These are phyloP conservation scores for Arthroderma sp. DNA, from an alignment of 2,329 filamentous ascomycete genomes.

Conservation along the genomic window DNA sequence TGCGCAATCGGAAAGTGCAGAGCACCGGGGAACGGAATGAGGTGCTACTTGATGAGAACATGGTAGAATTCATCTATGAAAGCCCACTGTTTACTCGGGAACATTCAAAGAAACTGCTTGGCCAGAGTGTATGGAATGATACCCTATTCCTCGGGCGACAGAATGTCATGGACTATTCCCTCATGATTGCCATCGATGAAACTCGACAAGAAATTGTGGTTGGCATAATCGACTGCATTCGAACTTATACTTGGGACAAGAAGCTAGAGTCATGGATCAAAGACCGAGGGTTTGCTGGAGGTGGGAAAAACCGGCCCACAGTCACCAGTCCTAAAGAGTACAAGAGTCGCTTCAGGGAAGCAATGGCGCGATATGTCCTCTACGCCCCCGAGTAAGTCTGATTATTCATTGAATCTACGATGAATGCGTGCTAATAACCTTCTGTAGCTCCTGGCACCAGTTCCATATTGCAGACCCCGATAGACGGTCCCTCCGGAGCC, in stretches of 20 bases:
- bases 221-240: constrained; percentile 95
- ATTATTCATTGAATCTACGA: neutral
- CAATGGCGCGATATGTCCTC: constrained; percentile 74
- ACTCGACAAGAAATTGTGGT: constrained; percentile 80
- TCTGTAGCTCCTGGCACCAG: constrained; percentile 15
- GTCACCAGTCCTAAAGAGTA: constrained; percentile 98
- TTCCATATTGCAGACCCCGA: constrained; percentile 11
- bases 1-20: constrained; percentile 96
- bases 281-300: constrained; percentile 72
- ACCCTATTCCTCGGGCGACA: constrained; percentile 88
- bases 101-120: constrained; percentile 86
- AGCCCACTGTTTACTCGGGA: constrained; percentile 89
- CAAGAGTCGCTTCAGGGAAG: constrained; percentile 86
- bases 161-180: constrained; percentile 97
- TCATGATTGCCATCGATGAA: constrained; percentile 98
- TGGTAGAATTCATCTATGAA: constrained; percentile 98
- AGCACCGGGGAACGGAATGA: constrained; percentile 93
- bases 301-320: constrained; percentile 73
- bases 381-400: constrained; percentile 38
- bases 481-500: neutral
- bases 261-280: constrained; percentile 99
- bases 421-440: neutral
- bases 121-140: constrained; percentile 92
- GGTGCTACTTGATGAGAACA: constrained; percentile 92
- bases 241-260: constrained; percentile 99